phyloP scores from a whole-genome alignment of 1,284 basidiomycete genomes.

The Pseudozyma sp. region DNA sequence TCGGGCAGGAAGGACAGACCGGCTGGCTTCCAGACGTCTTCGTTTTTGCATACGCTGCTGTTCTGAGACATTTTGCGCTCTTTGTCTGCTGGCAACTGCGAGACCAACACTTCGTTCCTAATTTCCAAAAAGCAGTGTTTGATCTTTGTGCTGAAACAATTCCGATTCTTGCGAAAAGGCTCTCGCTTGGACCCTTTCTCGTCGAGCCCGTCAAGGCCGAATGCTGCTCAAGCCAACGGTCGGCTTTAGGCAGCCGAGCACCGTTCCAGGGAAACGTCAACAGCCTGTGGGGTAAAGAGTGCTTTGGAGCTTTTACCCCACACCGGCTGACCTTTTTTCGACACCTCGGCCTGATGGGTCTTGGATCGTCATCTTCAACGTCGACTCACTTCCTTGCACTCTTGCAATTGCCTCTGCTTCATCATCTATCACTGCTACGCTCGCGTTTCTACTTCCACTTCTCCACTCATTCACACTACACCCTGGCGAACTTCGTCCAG shows the following conservation, averaged over 20 bases:
- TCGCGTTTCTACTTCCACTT: neutral
- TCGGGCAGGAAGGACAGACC: too few relatives aligned
- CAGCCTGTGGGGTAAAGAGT: neutral
- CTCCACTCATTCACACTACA: neutral
- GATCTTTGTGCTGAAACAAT: neutral
- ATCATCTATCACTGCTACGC: too few relatives aligned
- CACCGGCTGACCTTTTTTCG: neutral
- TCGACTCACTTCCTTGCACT: neutral
- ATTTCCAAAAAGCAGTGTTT: slow-evolving; percentile 2
- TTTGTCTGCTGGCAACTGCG: slow-evolving; percentile 7
- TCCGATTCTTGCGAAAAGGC: neutral
- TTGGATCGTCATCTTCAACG: neutral
- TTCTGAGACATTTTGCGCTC: slow-evolving; percentile 1
- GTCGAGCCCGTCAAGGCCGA: slow-evolving; percentile 13
- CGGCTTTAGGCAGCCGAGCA: slow-evolving; percentile 16
- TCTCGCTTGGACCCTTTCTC: neutral
- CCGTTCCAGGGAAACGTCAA: slow-evolving; percentile 1
- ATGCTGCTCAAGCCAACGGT: neutral
- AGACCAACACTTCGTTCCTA: neutral
- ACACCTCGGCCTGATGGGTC: neutral
- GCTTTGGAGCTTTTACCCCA: neutral
- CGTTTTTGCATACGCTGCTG: neutral
- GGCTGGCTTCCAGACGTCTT: neutral
- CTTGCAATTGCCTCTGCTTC: neutral
- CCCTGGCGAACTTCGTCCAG: neutral